Conservation (phyloP, 768 basidiomycete species). For the Cyclocybe aegerita region DNA sequence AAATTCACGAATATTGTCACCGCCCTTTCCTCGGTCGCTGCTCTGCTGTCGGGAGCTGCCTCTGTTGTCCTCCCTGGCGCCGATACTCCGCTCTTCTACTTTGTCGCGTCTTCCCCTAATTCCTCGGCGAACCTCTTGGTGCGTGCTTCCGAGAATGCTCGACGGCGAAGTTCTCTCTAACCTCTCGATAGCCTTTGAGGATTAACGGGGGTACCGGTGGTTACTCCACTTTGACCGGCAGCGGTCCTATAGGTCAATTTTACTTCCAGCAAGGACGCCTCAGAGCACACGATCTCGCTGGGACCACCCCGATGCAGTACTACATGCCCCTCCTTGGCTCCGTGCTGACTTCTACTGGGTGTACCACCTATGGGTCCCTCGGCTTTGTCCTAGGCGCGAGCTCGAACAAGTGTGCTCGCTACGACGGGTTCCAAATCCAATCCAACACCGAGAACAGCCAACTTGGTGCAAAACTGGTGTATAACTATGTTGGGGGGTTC, state of each 20-base stretch:
- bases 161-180: not conserved
- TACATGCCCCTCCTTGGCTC: slow-evolving; percentile 14
- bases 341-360: slow-evolving; percentile 11
- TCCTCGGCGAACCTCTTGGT: slow-evolving; percentile 24
- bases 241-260: slow-evolving; percentile 20
- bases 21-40: no score
- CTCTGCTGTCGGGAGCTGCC: no score
- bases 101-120: slow-evolving; percentile 19
- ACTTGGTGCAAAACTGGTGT: slow-evolving; percentile 24
- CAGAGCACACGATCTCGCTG: slow-evolving; percentile 12
- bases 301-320: slow-evolving; percentile 6
- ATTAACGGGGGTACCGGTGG: slow-evolving; percentile 14
- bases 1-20: no score
- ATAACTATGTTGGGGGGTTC: slow-evolving; percentile 26
- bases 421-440: slow-evolving; percentile 21
- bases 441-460: slow-evolving; percentile 23
- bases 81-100: slow-evolving; percentile 26
- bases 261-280: slow-evolving; percentile 25
- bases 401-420: slow-evolving; percentile 24
- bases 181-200: slow-evolving; percentile 14
- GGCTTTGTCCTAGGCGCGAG: slow-evolving; percentile 17
- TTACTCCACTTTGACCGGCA: slow-evolving; percentile 20
- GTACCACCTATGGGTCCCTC: slow-evolving; percentile 18
- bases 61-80: slow-evolving; percentile 19
- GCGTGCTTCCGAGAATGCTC: not conserved